phyloP scores from a whole-genome alignment of 2,329 filamentous ascomycete genomes.

The Fusarium buharicum region DNA sequence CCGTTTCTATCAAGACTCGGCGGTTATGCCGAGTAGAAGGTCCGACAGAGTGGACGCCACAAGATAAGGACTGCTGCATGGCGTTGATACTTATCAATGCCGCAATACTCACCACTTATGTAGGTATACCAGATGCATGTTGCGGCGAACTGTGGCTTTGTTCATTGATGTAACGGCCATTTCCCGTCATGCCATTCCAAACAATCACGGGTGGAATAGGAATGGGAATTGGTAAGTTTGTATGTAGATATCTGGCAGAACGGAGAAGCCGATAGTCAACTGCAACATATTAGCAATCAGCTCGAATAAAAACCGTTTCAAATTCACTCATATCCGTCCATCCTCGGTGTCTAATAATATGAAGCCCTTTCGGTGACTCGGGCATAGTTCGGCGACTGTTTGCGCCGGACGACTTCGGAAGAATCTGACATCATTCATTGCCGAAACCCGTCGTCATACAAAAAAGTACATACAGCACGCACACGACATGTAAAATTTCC shows the following conservation, averaged over 20 bases:
- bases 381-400: slow-evolving; percentile 48
- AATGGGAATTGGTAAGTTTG: background rate
- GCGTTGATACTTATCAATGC: slow-evolving; percentile 8
- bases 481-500: slow-evolving; percentile 2
- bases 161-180: background rate
- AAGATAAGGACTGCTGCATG: slow-evolving; percentile 4
- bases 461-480: slow-evolving; percentile 17
- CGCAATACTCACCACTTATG: slow-evolving; percentile 23
- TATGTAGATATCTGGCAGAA: background rate
- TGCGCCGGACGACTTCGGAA: slow-evolving; percentile 38
- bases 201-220: slow-evolving; percentile 19
- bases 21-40: slow-evolving; percentile 23
- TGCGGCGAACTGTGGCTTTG: slow-evolving; percentile 23
- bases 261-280: slow-evolving; percentile 5
- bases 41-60: background rate
- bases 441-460: slow-evolving; percentile 24
- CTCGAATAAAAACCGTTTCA: background rate
- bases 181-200: background rate
- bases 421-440: slow-evolving; percentile 41
- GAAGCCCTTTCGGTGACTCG: slow-evolving; percentile 32
- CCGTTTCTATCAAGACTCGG: background rate
- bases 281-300: slow-evolving; percentile 10
- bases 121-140: background rate
- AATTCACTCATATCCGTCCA: background rate
- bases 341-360: slow-evolving; percentile 4